Evolutionary conservation across 768 basidiomycete species (phyloP).

Genomic region (Amanita phalloides): DNA sequence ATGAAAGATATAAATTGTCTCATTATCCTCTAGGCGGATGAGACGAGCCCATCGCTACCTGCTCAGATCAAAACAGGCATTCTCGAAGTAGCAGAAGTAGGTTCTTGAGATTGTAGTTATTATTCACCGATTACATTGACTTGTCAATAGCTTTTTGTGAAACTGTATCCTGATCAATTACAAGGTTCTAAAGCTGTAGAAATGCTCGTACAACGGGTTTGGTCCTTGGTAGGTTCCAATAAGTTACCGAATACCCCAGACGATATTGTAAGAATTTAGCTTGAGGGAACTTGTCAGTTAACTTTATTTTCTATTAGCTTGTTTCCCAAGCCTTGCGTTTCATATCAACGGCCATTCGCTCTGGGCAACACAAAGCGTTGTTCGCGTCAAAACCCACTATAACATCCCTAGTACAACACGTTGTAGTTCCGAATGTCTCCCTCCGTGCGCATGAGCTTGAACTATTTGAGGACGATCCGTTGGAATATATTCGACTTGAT

Average conservation of each 20-base stretch:
- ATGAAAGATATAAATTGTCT: conserved; percentile 14
- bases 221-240: conserved; percentile 73
- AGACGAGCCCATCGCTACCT: conserved; percentile 74
- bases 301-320: conserved; percentile 32
- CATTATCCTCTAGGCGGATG: conserved; percentile 48
- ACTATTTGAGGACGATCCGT: conserved; percentile 94
- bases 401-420: conserved; percentile 73
- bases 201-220: conserved; percentile 79
- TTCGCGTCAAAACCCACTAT: conserved; percentile 81
- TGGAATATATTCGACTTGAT: conserved; percentile 89
- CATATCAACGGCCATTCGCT: conserved; percentile 86
- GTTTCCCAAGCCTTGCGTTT: conserved; percentile 88
- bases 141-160: conserved; percentile 55
- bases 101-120: conserved; percentile 10
- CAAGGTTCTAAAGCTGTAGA: conserved; percentile 52
- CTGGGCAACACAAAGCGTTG: conserved; percentile 69
- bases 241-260: conserved; percentile 61
- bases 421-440: conserved; percentile 88
- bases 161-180: conserved; percentile 74
- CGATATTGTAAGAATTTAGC: conserved; percentile 45
- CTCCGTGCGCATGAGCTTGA: conserved; percentile 87
- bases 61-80: conserved; percentile 84
- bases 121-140: neutral
- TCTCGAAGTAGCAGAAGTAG: conserved; percentile 83
- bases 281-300: neutral